phyloP scores from a whole-genome alignment of 2,329 filamentous ascomycete genomes.

The Claviceps lovelessii region DNA sequence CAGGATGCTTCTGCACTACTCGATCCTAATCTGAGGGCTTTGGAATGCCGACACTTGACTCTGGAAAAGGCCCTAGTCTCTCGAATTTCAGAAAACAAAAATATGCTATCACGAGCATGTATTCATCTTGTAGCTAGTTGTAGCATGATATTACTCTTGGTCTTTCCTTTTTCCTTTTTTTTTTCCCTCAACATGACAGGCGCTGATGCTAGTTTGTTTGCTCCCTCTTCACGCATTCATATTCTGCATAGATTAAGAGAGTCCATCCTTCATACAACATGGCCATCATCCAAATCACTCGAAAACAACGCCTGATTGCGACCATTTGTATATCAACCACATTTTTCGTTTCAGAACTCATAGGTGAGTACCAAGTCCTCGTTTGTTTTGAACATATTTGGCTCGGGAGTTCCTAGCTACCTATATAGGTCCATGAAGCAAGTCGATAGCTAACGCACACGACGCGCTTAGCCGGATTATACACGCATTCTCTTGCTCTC shows the following conservation, averaged over 20 bases:
- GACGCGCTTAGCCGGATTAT: slow-evolving; percentile 42
- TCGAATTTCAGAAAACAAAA: neutral
- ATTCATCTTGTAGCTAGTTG: neutral
- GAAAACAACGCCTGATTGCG: slow-evolving; percentile 30
- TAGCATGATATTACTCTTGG: neutral
- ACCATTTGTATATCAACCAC: slow-evolving; percentile 34
- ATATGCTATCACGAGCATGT: neutral
- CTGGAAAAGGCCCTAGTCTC: neutral
- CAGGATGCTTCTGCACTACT: neutral
- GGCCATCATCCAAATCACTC: slow-evolving; percentile 11
- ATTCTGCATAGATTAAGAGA: neutral
- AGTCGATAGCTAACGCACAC: neutral
- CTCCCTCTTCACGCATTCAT: neutral
- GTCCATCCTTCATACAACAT: slow-evolving; percentile 4
- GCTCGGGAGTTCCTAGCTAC: no score
- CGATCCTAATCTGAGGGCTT: neutral
- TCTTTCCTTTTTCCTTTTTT: neutral
- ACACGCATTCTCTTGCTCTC: slow-evolving; percentile 56
- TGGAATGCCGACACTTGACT: neutral
- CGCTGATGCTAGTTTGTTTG: neutral
- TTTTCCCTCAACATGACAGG: neutral
- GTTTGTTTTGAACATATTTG: neutral
- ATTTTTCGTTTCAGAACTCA: slow-evolving; percentile 39
- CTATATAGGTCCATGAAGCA: neutral
- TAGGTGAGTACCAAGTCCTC: slow-evolving; percentile 19